A percentile compares a stretch with the other conserved stretches of the same genome.
Evolutionary conservation across 2,329 filamentous ascomycete species (phyloP).

Genomic region (Cryphonectria naterciae): DNA sequence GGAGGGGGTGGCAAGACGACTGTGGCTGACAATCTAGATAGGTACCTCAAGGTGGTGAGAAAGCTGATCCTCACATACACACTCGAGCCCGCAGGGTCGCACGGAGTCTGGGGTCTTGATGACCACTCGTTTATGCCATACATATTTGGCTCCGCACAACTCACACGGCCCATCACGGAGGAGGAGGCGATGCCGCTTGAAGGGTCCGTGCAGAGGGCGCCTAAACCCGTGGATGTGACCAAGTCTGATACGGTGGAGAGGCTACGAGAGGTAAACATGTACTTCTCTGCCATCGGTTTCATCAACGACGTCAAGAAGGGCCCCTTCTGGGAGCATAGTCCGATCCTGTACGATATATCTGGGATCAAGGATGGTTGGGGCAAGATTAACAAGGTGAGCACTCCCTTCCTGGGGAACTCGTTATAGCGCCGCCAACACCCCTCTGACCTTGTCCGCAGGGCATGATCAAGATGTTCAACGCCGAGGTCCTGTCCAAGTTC

Average conservation of each 20-base stretch:
- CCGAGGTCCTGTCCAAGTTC: slow-evolving; percentile 94
- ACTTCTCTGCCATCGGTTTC: slow-evolving; percentile 94
- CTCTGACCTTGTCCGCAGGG: slow-evolving; percentile 56
- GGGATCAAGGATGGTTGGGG: slow-evolving; percentile 94
- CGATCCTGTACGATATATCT: slow-evolving; percentile 91
- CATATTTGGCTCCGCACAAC: slow-evolving; percentile 91
- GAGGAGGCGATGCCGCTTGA: slow-evolving; percentile 71
- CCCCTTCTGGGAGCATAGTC: slow-evolving; percentile 96
- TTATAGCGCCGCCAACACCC: background rate
- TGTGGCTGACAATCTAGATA: slow-evolving; percentile 40
- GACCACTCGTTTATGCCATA: slow-evolving; percentile 95
- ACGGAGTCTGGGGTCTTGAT: slow-evolving; percentile 98
- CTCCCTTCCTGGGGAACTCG: slow-evolving; percentile 4
- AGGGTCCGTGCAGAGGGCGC: slow-evolving; percentile 74
- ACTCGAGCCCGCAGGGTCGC: slow-evolving; percentile 91
- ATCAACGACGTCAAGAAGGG: slow-evolving; percentile 97
- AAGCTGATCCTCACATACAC: slow-evolving; percentile 87
- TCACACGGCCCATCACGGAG: slow-evolving; percentile 73
- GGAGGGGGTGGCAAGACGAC: background rate
- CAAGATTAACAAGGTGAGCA: slow-evolving; percentile 84
- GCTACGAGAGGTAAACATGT: slow-evolving; percentile 75
- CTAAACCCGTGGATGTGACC: slow-evolving; percentile 71
- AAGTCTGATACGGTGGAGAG: slow-evolving; percentile 67
- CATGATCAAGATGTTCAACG: slow-evolving; percentile 99
- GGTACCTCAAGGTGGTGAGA: slow-evolving; percentile 80